Evolutionary conservation across 306 rosid species (phyloP), one percentile per base, ranked within the genome.

Genomic region (Sechiopsis laciniata): DNA sequence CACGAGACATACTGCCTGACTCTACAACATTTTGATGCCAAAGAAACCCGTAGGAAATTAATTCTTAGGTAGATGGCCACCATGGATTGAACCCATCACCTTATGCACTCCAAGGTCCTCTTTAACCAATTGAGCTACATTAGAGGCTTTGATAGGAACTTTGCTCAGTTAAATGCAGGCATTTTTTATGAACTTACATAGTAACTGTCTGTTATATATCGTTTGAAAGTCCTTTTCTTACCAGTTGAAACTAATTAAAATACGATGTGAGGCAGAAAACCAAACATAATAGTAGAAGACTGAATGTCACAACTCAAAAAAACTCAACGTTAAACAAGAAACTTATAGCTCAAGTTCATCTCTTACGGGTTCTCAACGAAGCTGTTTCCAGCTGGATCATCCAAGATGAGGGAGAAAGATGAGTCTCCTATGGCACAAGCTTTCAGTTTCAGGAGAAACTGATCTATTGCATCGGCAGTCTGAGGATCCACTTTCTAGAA

Each of bases 301-400:
- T 66, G 53, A 42, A 65, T n/a, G 53, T 4, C 53, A 10, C 20
- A 40, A 17, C 24, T 7, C 52, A 40, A 35, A 64, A 45, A 32
- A 10, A 2, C 55, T 19, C 14, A 54, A 20, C 55, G 17, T 17
- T 19, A 66, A 40, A 42, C 45, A 32, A 45, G 55, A 66, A 42
- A 20, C 22, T 10, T 66, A 66, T 40, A 42, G 63, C 53, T 67
- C 57, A 55, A 72, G 55, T 40, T 53, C 42, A 32, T 71, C 55
- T 52, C 97, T 94, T 89, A 94, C 98, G 62, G 96, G 74, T 94
- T 94, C 89, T 94, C 98, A 50, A 90, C 86, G 83, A 83, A 94
- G 84, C 98, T 94, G 84, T 94, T 94, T 83, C 98, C 98, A 55
- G 96, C 82, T 74, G 98, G 97, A 84, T 94, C 98, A 80, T 94